Conservation (phyloP, 2,329 filamentous ascomycete genomes). For the Sporothrix dimorphospora region DNA sequence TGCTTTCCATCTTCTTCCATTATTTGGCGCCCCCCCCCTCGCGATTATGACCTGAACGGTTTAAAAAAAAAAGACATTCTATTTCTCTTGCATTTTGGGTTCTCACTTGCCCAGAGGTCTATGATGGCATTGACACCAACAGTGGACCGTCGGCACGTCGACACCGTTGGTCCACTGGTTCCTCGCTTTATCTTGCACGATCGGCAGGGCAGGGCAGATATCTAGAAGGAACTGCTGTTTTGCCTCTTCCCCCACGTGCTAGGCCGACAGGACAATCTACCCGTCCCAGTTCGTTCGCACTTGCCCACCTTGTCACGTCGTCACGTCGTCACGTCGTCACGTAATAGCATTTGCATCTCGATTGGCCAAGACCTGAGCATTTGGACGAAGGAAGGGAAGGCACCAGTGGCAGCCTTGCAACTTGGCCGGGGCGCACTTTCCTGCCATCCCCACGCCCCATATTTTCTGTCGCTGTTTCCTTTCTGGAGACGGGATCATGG, state of each 20-base stretch:
- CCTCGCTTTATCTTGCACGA: slow-evolving; percentile 1
- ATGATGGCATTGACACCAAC: neutral
- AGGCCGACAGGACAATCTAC: neutral
- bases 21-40: neutral
- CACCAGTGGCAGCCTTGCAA: slow-evolving; percentile 7
- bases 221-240: neutral
- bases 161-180: neutral
- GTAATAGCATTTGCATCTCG: slow-evolving; percentile 22
- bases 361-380: neutral
- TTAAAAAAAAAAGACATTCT: neutral
- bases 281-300: neutral
- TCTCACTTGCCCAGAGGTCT: neutral
- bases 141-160: neutral
- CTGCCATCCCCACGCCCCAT: slow-evolving; percentile 16
- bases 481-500: neutral
- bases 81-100: neutral
- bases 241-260: slow-evolving; percentile 12
- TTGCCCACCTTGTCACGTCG: neutral
- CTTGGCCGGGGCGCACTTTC: neutral
- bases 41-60: neutral
- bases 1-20: slow-evolving; percentile 1
- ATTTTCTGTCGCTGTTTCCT: neutral
- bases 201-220: neutral
- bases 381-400: neutral
- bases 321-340: neutral